These are phyloP conservation scores for Penicilliopsis zonata DNA, from an alignment of 495 filamentous ascomycete genomes.

Conservation along the genomic window DNA sequence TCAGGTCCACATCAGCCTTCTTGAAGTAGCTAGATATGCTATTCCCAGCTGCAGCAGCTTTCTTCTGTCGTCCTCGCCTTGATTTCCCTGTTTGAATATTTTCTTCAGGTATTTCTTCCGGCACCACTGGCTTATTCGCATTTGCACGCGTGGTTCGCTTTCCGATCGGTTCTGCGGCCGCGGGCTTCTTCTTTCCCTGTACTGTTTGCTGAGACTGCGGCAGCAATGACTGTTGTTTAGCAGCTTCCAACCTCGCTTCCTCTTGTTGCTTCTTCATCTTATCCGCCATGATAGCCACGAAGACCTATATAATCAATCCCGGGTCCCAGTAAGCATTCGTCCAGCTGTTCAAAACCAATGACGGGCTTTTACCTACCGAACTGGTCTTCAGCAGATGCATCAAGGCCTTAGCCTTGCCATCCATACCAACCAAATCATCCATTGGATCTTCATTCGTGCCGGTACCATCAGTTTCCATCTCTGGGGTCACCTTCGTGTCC, in stretches of 20 bases:
- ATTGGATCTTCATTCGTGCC: conserved; percentile 1
- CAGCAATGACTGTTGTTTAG: conserved; percentile 30
- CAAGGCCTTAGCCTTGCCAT: conserved; percentile 27
- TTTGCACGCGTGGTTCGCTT: conserved; percentile 21
- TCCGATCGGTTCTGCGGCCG: conserved; percentile 6
- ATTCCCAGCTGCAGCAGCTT: conserved; percentile 16
- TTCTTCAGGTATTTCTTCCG: conserved; percentile 9
- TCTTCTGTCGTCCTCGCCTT: conserved; percentile 19
- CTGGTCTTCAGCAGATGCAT: conserved; percentile 36
- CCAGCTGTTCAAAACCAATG: not conserved
- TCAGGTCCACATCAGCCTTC: conserved; percentile 42
- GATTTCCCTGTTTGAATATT: conserved; percentile 6
- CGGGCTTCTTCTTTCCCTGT: conserved; percentile 8
- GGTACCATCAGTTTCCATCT: conserved; percentile 2
- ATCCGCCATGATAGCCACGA: conserved; percentile 44
- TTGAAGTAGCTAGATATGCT: conserved; percentile 47
- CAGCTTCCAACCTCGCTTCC: conserved; percentile 34
- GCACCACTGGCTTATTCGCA: conserved; percentile 18
- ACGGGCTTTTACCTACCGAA: conserved; percentile 26
- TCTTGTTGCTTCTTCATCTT: conserved; percentile 54
- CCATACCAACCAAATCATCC: conserved; percentile 27
- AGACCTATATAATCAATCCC: conserved; percentile 21
- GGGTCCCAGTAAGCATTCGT: not conserved
- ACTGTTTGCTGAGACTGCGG: conserved; percentile 8
- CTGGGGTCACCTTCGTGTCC: conserved; percentile 9